Evolutionary conservation across 306 rosid species (phyloP), one percentile per base, ranked within the genome.

Genomic region (Pachyrhizus erosus): DNA sequence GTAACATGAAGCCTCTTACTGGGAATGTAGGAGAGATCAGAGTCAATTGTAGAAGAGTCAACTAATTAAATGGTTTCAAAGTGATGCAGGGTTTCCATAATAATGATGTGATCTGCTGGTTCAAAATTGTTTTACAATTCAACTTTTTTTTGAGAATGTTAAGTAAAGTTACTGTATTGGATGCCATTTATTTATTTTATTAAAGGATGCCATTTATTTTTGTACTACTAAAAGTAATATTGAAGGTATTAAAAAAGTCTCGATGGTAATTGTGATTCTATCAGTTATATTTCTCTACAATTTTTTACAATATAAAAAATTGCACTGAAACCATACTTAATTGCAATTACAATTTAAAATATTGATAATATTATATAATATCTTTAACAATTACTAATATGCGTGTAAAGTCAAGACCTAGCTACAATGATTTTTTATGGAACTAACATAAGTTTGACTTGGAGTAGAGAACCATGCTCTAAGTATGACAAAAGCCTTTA

Each of bases 1-100:
- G 90, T 13, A 85, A 85, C 40, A 13, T 61, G 0, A 61, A 27
- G 40, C 40, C 69, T 61, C 69, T 61, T 14, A 29, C n/a, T 61
- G 69, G 90, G 5, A 34, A 45, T 0, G 7, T 10, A 0, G 88
- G 87, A 13, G 85, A 84, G 84, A 82, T 87, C 10, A 79, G 90
- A 65, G 14, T 23, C 26, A 75, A 82, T 9, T 87, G 90, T 83
- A 79, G 83, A 45, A 79, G 64, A 72, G 70, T 85, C 17, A 84
- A 87, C 61, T 70, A 7, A 54, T 20, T 1, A 37, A 37, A 37
- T 23, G 52, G 39, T 11, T 17, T 31, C 20, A 5, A 24, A 58
- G 62, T 60, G 49, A 13, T 20, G 67, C 3, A 42, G 48, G 60
- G 72, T 80, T 70, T 80, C 31, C 54, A 18, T 8, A 46, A 27